Evolutionary conservation across 129 eudicot species (phyloP), one percentile per base, ranked within the genome.

Genomic region (Helichrysum umbraculigerum): DNA sequence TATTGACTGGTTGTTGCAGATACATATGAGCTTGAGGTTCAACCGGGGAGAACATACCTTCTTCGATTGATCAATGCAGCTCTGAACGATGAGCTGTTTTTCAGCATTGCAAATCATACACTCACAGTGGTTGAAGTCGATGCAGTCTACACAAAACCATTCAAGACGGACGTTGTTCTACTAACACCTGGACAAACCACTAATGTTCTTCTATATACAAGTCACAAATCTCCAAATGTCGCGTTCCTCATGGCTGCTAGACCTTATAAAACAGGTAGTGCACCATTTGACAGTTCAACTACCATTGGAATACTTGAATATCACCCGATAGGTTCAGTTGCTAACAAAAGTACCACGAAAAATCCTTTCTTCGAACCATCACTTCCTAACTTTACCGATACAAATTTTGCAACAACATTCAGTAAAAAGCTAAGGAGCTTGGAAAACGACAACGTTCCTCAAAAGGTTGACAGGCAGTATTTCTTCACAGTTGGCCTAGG

Each of bases 401-500:
- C 84, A 17, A 30, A 74, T 9, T 80, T 80, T 30, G 84, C 56
- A 4, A 52, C 79, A 32, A 80, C 25, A 19, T 80, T 80, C 32
- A 8, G 61, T 12, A 66, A 65, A 19, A 73, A 39, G 61, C 80
- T 81, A 4, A 47, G 77, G 39, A 75, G 81, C 72, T 74, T 81
- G 58, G 81, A 51, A 16, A 75, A 70, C 42, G 71, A 75, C 15
- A 81, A 81, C n/a, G 84, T 81, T 34, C 84, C 84, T 10, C 44
- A 59, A 60, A 42, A 75, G 17, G 32, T 81, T 30, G 84, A 81
- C 71, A 74, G 62, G 25, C 70, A 69, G 3, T 81, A 74, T n/a
- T 75, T 75, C 30, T 81, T 81, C 78, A 81, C 85, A 2, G 72
- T 76, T 15, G 85, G 85, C 14, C 44, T 81, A 12, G 85, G 85